Base-by-base conservation (phyloP, 1,284 basidiomycete species). In the Melampsora abietis-canadensis region DNA sequence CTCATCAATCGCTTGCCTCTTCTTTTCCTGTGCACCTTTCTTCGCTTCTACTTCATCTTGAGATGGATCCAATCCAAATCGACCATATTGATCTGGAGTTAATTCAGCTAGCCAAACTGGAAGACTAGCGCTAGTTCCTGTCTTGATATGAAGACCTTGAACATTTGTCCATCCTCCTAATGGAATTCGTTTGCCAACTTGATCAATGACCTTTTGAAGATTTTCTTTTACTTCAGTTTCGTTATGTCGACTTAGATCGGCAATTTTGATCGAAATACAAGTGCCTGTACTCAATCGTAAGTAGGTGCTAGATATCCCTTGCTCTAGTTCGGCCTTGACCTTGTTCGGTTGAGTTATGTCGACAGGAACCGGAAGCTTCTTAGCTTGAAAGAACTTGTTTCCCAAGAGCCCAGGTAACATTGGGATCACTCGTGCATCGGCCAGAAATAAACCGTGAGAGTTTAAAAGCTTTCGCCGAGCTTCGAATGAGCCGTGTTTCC, bases 331-430 rank as follows among this genome's bases (percentile, higher is more conserved):
- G 51, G 85, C 86, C 82, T 95, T 94, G 76, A 98, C 85, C 82
- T 94, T 89, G 80, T 93, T 94, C 63, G 89, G 88, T 51, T 79
- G 77, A 15, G 86, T 88, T 66, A 98, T 80, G 79, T 88, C 89
- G 51, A 98, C 94, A 1, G 95, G 92, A 65, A 98, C 91, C 2
- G 95, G 95, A 82, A 79, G 93, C 92, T 98, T 98, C 83, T 97
- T 97, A 0, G 92, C 91, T 27, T 92, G 87, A 79, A 97, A 94
- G 86, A 93, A 98, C 79, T 90, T 91, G 76, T 88, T 90, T 27
- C 95, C 96, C 5, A 98, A 85, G 62, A 97, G 82, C 76, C 88
- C 88, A 2, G 95, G 95, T 76, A 98, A 85, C 72, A 93, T 83
- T n/a, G 90, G 89, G 30, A 96, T 85, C 48, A 98, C 87, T 48